Percentiles rank a stretch among this genome's conserved stretches.
Conservation (phyloP, 208 protist species). For the Crithidia sp. region DNA sequence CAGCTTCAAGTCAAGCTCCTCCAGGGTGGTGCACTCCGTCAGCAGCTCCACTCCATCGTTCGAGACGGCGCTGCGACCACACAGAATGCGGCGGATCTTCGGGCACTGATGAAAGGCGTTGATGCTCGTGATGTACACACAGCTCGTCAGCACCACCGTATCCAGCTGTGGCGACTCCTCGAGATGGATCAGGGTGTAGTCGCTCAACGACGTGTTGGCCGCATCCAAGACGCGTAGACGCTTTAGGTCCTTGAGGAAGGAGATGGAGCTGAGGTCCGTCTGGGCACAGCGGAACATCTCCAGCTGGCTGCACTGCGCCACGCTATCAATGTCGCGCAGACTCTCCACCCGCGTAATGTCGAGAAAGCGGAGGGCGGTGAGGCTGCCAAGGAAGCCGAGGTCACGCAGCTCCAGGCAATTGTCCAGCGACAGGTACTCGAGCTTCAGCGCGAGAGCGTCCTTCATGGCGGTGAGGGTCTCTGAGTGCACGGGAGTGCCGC, state of each 20-base stretch:
- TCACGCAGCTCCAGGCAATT: constrained; percentile 54
- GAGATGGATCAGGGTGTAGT: constrained; percentile 66
- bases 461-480: constrained; percentile 67
- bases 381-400: constrained; percentile 53
- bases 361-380: constrained; percentile 68
- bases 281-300: constrained; percentile 79
- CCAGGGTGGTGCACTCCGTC: constrained; percentile 56
- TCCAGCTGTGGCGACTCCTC: constrained; percentile 65
- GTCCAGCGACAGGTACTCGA: constrained; percentile 78
- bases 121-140: constrained; percentile 72
- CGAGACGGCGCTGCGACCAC: constrained; percentile 64
- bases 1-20: constrained; percentile 81
- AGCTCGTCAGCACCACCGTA: constrained; percentile 72
- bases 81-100: constrained; percentile 74
- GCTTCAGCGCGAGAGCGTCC: constrained; percentile 38
- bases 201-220: constrained; percentile 51
- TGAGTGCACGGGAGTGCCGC: constrained; percentile 59
- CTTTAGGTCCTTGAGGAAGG: constrained; percentile 56
- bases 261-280: constrained; percentile 62
- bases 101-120: constrained; percentile 83
- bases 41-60: constrained; percentile 73
- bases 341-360: constrained; percentile 69
- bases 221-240: constrained; percentile 76
- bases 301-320: constrained; percentile 52
- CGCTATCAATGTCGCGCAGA: constrained; percentile 58